Base-by-base conservation (phyloP, 202 grass and related monocot genomes). In the Digitaria exilis region DNA sequence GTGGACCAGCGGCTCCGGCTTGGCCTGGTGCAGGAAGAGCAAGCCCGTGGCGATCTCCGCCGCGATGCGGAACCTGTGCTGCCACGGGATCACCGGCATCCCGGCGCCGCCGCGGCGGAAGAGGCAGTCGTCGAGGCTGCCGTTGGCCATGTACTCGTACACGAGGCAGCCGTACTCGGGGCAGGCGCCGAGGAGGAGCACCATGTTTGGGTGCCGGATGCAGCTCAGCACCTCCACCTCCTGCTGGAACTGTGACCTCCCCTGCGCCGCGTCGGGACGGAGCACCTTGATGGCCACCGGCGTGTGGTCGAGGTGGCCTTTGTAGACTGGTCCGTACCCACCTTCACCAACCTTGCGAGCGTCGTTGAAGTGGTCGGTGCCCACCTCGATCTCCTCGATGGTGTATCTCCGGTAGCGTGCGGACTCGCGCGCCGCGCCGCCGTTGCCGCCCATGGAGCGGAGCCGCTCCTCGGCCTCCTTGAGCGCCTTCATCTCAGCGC, bases 121-220 rank as follows among this genome's bases (percentile, higher is more conserved):
- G 10, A 98, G 87, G 68, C 96, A 86, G 73, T 98, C 96, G 6
- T 98, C 96, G 2, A 98, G 77, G 88, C 96, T 98, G 55, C 96
- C 96, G 62, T 86, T 90, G 21, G 90, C 95, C 92, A 98, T 95
- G 88, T 95, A 98, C 82, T 98, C 92, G 70, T 98, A 98, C 5
- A 98, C 91, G 4, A 98, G 87, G 79, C 96, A 98, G 2, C 96
- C 96, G 80, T 93, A 98, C 83, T 98, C 90, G 18, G 96, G 92
- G 82, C 92, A 98, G 54, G 90, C 96, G 29, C 92, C 96, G 9
- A 98, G 90, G 73, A 98, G 92, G 86, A 98, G 90, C 58, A 98
- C 96, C 96, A 98, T 98, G 80, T 98, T 89, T 1, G 96, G 96
- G 80, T 98, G 96, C 19, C 96, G 86, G 68, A 98, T 98, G 87